Evolutionary conservation across 768 basidiomycete species (phyloP), one percentile per base, ranked within the genome.

Genomic region (Tylopilus felleus): DNA sequence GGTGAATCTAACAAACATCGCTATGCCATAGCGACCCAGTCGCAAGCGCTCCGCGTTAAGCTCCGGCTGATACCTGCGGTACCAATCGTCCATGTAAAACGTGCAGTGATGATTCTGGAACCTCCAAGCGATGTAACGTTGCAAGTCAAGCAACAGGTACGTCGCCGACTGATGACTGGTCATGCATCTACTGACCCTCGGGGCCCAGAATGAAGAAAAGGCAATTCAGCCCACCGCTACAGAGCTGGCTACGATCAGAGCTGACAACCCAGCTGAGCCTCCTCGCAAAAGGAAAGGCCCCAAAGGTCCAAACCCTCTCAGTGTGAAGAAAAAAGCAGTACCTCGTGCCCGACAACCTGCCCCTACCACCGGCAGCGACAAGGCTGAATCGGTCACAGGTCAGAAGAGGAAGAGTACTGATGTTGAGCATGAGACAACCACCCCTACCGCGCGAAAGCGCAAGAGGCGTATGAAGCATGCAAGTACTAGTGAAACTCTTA

Each of bases 281-380:
- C 76, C 74, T 57, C 88, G 82, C 67, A 83, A 76, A 65, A 74
- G 71, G 60, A 90, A 81, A 62, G 85, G 83, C 0, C 86, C 88
- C 0, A 95, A 92, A 65, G 91, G 82, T 0, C 93, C 95, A 1
- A 98, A 98, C 73, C 93, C 96, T 8, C 79, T 98, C 4, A 94
- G 92, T 55, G 75, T 95, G 42, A 94, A 93, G 78, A 97, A 93
- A 77, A 95, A 91, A 71, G 83, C 82, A 62, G 45, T 60, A 61
- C 36, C 53, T 38, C 41, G 39, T 25, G 8, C 45, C 14, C 45
- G 47, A 35, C 53, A 45, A 49, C 36, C 47, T 29, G 19, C 36
- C 3, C 36, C 28, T n/a, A 8, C 12, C 8, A 25, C 10, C 23
- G 19, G n/a, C 4, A 19, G n/a, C 9, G n/a, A 38, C 17, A 19